Conservation (phyloP, 768 basidiomycete genomes). For the Tulasnella sp. region DNA sequence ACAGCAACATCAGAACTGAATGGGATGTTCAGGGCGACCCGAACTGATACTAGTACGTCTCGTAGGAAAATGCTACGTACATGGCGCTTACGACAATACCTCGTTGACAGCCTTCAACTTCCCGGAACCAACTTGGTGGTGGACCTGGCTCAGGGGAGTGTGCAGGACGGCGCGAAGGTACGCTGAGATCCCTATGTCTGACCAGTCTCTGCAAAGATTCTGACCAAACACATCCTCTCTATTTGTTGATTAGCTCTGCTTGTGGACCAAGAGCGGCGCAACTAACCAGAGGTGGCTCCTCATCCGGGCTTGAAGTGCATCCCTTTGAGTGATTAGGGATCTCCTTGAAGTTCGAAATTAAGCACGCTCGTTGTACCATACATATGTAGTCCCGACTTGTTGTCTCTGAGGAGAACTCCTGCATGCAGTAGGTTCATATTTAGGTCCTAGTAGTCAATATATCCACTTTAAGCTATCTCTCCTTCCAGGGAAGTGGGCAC, state of each 20-base stretch:
- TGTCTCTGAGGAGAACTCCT: too few relatives aligned
- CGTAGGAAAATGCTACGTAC: neutral
- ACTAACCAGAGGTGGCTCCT: slow-evolving; percentile 23
- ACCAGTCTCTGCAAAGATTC: neutral
- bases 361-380: neutral
- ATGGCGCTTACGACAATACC: neutral
- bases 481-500: too few relatives aligned
- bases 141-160: slow-evolving; percentile 8
- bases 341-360: slow-evolving; percentile 6
- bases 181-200: neutral
- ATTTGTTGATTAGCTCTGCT: neutral
- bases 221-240: neutral
- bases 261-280: neutral
- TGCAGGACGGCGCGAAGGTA: slow-evolving; percentile 15
- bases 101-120: neutral
- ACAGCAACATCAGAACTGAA: neutral
- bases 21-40: neutral
- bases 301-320: slow-evolving; percentile 13
- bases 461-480: too few relatives aligned
- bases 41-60: neutral
- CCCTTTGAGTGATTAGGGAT: neutral
- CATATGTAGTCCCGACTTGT: neutral
- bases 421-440: too few relatives aligned
- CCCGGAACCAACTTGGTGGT: neutral
- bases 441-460: too few relatives aligned